Conservation (phyloP, 2,329 filamentous ascomycete genomes). For the Ramularia endophylla region DNA sequence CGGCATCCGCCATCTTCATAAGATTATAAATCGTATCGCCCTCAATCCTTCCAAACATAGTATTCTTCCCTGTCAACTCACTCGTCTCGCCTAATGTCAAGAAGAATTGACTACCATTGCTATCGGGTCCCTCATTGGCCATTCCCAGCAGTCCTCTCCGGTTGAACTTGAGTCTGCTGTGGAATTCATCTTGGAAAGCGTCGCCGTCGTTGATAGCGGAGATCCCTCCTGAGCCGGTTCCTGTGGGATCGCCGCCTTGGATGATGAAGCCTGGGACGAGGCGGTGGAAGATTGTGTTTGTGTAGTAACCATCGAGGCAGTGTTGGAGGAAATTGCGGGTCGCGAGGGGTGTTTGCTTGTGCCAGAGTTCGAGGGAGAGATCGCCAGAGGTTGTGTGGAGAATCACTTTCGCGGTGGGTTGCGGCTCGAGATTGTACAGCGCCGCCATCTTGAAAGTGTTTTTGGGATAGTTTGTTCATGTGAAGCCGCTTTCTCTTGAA, state of each 20-base stretch:
- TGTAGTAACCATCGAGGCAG: conserved; percentile 92
- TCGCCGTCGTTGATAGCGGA: conserved; percentile 85
- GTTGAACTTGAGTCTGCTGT: conserved; percentile 88
- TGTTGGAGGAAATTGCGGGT: conserved; percentile 95
- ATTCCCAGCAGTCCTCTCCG: conserved; percentile 86
- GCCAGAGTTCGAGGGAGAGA: conserved; percentile 86
- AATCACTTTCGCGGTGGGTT: conserved; percentile 85
- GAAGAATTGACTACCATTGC: conserved; percentile 96
- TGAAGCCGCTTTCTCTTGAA: not conserved
- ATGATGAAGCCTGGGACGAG: conserved; percentile 87
- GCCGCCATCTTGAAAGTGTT: conserved; percentile 59
- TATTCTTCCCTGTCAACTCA: conserved; percentile 85
- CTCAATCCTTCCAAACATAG: conserved; percentile 84
- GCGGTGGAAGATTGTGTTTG: conserved; percentile 88
- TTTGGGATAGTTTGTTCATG: conserved; percentile 5
- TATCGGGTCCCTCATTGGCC: conserved; percentile 80
- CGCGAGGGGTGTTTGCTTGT: conserved; percentile 85
- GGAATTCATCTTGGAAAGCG: conserved; percentile 82
- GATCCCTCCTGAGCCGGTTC: conserved; percentile 85
- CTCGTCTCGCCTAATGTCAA: conserved; percentile 78
- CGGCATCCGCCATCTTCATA: conserved; percentile 85
- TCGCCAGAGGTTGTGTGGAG: conserved; percentile 87
- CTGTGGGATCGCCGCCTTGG: conserved; percentile 91
- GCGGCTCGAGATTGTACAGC: conserved; percentile 90
- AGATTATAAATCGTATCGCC: conserved; percentile 96